Percentiles rank a stretch among this genome's conserved stretches.
Evolutionary conservation across 257 asterid species (phyloP).

Genomic region (Salvia miltiorrhiza): DNA sequence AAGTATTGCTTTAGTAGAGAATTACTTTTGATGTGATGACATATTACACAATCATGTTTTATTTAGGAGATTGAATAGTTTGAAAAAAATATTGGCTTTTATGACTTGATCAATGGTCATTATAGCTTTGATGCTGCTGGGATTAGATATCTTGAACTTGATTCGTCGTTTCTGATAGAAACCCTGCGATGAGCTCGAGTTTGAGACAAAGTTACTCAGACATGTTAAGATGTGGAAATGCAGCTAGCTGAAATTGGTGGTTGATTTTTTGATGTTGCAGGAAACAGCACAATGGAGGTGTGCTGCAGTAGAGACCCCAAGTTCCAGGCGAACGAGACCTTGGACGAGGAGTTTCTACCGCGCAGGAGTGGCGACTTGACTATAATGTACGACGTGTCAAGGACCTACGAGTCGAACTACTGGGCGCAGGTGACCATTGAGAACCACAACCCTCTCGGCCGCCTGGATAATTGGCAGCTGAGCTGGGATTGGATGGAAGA

Average conservation of each 20-base stretch:
- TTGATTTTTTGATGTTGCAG: conserved; percentile 32
- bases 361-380: conserved; percentile 78
- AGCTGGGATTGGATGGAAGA: conserved; percentile 99
- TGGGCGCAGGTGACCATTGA: conserved; percentile 83
- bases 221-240: neutral
- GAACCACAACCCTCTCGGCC: conserved; percentile 79
- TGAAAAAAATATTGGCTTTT: neutral
- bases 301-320: conserved; percentile 60
- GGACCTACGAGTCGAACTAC: conserved; percentile 69
- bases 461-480: conserved; percentile 84
- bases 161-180: neutral
- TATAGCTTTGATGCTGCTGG: neutral
- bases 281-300: conserved; percentile 62
- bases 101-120: neutral
- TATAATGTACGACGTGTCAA: conserved; percentile 65
- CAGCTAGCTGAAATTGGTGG: neutral
- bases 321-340: conserved; percentile 43
- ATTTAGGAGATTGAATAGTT: neutral
- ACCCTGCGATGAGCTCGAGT: neutral
- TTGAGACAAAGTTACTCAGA: neutral
- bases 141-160: neutral
- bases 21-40: neutral
- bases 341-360: conserved; percentile 56
- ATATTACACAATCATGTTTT: neutral
- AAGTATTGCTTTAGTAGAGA: neutral